Evolutionary conservation across 2,329 filamentous ascomycete genomes (phyloP), one percentile per base, ranked within the genome.

Genomic region (Hortaea sp.): DNA sequence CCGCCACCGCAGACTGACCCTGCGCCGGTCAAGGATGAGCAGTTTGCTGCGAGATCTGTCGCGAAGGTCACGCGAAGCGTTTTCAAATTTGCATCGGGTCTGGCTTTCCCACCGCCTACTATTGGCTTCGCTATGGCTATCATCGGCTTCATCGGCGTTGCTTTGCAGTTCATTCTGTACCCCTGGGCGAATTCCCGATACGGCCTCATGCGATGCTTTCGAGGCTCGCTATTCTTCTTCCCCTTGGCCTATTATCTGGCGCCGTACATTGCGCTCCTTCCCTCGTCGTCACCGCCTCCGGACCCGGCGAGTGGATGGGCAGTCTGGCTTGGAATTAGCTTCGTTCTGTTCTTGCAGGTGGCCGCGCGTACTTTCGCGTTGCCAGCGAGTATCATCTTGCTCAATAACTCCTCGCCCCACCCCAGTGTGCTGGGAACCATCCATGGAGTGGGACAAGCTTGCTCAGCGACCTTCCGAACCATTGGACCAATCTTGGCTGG

Each of bases 71-170:
- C 48, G 5, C 50, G 58, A 35, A 55, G 57, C 42, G 51, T 79
- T 0, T 78, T 84, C 57, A 66, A 74, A 50, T 88, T 84, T 54
- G 75, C 77, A 0, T 85, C 86, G 29, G 87, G 87, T 1, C 71
- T 92, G 0, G 84, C 84, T n/a, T 74, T 92, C 44, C 77, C 78
- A 0, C 81, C 85, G 0, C 73, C 76, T 1, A 76, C 78, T 2
- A 83, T 92, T 30, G 86, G 86, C n/a, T 68, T 85, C 39, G 84
- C 84, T 4, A 88, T 89, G 69, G 81, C 85, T 2, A 81, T 85
- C 43, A 75, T 92, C 11, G 87, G 86, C 6, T 66, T 78, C 42
- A 79, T 90, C 39, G 87, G 87, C n/a, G 82, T 92, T 34, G 68
- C 73, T 0, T 70, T 92, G 40, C 84, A 87, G 60, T 74, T 87